phyloP scores from a whole-genome alignment of 768 basidiomycete species.

The Collybiopsis luxurians region DNA sequence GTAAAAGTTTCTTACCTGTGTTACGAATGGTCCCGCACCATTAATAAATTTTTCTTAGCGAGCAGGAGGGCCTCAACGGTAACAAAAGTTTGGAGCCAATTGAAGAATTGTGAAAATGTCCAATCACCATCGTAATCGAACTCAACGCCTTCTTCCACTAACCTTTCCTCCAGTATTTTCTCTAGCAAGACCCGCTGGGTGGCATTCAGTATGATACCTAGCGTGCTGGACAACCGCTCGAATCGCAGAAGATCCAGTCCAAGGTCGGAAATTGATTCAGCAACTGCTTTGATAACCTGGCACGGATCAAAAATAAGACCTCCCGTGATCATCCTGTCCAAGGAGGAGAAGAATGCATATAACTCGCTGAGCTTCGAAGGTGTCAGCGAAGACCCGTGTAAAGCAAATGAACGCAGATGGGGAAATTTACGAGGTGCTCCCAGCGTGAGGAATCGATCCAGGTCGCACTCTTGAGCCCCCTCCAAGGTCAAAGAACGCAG shows the following conservation, averaged over 20 bases:
- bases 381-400: conserved; percentile 20
- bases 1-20: too few species aligned
- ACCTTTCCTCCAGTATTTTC: neutral
- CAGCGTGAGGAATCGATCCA: conserved; percentile 32
- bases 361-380: conserved; percentile 1
- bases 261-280: neutral
- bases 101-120: neutral
- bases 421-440: conserved; percentile 24
- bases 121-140: neutral
- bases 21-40: too few species aligned
- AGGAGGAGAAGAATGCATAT: neutral
- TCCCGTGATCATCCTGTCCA: neutral
- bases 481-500: conserved; percentile 42
- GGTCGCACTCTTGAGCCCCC: conserved; percentile 37
- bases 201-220: neutral
- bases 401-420: conserved; percentile 32
- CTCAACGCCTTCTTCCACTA: neutral
- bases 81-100: neutral
- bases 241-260: neutral
- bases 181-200: neutral
- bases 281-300: neutral
- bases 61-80: neutral
- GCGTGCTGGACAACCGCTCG: neutral
- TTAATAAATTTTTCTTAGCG: neutral
- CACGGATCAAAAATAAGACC: neutral